phyloP scores from a whole-genome alignment of 2,329 filamentous ascomycete species.

The Dothistroma septosporum region DNA sequence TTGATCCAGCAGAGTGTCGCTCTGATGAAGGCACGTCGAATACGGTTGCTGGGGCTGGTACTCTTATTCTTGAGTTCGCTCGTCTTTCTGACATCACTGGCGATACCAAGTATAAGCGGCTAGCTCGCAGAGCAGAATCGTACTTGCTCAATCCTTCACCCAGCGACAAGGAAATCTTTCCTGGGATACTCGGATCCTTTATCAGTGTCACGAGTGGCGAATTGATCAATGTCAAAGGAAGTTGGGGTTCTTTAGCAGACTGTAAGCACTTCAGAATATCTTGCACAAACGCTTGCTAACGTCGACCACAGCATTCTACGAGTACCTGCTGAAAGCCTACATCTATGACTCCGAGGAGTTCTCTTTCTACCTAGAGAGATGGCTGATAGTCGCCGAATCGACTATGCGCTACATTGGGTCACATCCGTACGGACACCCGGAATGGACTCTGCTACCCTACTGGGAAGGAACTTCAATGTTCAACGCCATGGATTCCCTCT shows the following conservation, averaged over 20 bases:
- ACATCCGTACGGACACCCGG: conserved; percentile 29
- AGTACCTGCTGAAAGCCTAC: conserved; percentile 36
- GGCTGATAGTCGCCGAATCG: conserved; percentile 29
- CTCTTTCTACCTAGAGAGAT: conserved; percentile 28
- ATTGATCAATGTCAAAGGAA: conserved; percentile 28
- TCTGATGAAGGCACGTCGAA: conserved; percentile 25
- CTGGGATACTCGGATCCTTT: conserved; percentile 31
- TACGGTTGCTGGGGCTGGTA: conserved; percentile 21
- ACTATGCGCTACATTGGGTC: conserved; percentile 32
- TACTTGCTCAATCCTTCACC: conserved; percentile 23
- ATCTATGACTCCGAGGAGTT: conserved; percentile 31
- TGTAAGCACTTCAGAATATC: conserved; percentile 10
- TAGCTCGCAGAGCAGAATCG: conserved; percentile 21
- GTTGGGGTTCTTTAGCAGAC: conserved; percentile 31
- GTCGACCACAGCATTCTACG: conserved; percentile 28
- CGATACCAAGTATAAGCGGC: conserved; percentile 21
- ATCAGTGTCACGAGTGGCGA: conserved; percentile 28
- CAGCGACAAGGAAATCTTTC: conserved; percentile 22
- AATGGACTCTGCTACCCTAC: conserved; percentile 30
- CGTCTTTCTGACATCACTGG: conserved; percentile 27
- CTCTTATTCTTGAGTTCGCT: conserved; percentile 26
- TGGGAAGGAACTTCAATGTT: conserved; percentile 21
- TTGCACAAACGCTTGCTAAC: conserved; percentile 10
- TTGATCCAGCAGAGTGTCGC: conserved; percentile 21
- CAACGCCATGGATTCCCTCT: conserved; percentile 28